phyloP scores from a whole-genome alignment of 805 yeast genomes.

The Phaffomyces opuntiae region DNA sequence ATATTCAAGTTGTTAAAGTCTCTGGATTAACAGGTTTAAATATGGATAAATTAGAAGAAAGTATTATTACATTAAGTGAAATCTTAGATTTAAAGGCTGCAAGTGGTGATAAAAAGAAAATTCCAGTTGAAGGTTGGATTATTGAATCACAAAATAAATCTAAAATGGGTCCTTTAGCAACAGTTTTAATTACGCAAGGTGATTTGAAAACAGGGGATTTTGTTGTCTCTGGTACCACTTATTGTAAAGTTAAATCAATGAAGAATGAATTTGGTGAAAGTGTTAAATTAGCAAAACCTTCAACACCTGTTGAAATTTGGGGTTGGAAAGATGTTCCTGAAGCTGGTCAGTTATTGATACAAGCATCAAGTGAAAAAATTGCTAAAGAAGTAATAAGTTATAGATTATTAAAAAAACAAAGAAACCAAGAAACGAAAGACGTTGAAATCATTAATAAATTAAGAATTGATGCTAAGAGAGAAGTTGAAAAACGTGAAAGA shows the following conservation, averaged over 20 bases:
- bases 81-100: conserved; percentile 69
- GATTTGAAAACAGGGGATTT: conserved; percentile 60
- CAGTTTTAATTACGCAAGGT: conserved; percentile 78
- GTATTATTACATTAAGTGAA: conserved; percentile 79
- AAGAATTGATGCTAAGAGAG: conserved; percentile 48
- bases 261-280: conserved; percentile 64
- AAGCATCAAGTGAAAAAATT: conserved; percentile 63
- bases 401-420: conserved; percentile 52
- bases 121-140: conserved; percentile 77
- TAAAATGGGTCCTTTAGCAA: conserved; percentile 81
- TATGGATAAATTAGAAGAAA: conserved; percentile 85
- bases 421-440: conserved; percentile 53
- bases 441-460: conserved; percentile 66
- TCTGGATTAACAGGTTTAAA: conserved; percentile 88
- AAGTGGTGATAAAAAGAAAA: conserved; percentile 27
- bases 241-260: conserved; percentile 77
- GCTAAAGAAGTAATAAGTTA: conserved; percentile 73
- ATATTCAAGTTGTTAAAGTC: conserved; percentile 79
- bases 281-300: conserved; percentile 67
- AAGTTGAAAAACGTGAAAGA: conserved; percentile 44
- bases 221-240: conserved; percentile 82
- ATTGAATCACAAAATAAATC: conserved; percentile 78
- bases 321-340: conserved; percentile 95
- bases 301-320: conserved; percentile 82
- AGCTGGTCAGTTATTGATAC: conserved; percentile 80